phyloP scores from a whole-genome alignment of 1,139 yeast genomes.

The Saccharomyces hybrid region DNA sequence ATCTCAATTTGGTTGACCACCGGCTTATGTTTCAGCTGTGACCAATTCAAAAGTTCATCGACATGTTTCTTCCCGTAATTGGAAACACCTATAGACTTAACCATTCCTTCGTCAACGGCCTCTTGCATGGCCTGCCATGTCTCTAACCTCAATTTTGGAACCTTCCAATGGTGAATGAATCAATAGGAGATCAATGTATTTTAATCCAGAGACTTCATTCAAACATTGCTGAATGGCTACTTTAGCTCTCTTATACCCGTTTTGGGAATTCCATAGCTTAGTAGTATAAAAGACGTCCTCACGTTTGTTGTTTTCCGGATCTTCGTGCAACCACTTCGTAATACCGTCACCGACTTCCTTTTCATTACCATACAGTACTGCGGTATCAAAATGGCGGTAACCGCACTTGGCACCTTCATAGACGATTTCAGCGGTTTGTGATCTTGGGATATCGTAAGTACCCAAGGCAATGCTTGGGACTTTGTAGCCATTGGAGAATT shows the following conservation, averaged over 20 bases:
- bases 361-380: conserved; percentile 53
- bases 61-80: conserved; percentile 59
- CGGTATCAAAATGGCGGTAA: conserved; percentile 65
- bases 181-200: conserved; percentile 43
- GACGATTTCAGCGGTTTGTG: conserved; percentile 38
- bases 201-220: conserved; percentile 41
- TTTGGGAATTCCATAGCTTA: conserved; percentile 52
- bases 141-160: conserved; percentile 41
- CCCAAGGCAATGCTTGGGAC: conserved; percentile 59
- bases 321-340: conserved; percentile 45
- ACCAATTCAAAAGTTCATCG: conserved; percentile 49
- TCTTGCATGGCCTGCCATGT: conserved; percentile 60
- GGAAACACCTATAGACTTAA: conserved; percentile 60
- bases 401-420: conserved; percentile 52
- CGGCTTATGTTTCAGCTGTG: conserved; percentile 46
- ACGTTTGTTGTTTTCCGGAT: conserved; percentile 40
- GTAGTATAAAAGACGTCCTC: conserved; percentile 66
- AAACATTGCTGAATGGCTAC: conserved; percentile 45
- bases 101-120: conserved; percentile 48
- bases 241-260: conserved; percentile 54
- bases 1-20: conserved; percentile 65
- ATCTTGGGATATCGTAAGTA: conserved; percentile 42
- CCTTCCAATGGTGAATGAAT: conserved; percentile 61
- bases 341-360: conserved; percentile 46
- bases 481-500: conserved; percentile 37